Evolutionary conservation across 164 flowering plant species (phyloP).

Genomic region (Sedum album): DNA sequence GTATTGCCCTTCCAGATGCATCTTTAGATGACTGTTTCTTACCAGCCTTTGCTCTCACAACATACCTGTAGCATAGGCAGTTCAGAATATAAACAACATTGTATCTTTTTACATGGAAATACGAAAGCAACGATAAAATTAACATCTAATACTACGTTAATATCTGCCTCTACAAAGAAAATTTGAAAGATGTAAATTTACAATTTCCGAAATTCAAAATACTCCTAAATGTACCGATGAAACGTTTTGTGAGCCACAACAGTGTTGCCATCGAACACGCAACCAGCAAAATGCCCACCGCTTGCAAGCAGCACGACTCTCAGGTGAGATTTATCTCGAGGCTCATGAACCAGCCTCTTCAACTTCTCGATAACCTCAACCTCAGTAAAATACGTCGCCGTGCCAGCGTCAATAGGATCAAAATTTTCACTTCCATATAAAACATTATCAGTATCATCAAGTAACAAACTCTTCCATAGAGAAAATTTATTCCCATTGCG

Average conservation of each 20-base stretch:
- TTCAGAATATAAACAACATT: slow-evolving; percentile 6
- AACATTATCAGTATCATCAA: slow-evolving; percentile 46
- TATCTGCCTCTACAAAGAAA: too few relatives aligned
- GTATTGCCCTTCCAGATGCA: slow-evolving; percentile 65
- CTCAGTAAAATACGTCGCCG: slow-evolving; percentile 21
- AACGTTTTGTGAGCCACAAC: slow-evolving; percentile 91
- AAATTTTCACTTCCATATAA: slow-evolving; percentile 29
- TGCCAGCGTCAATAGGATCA: slow-evolving; percentile 12
- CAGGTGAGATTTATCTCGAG: slow-evolving; percentile 42
- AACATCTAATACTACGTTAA: background rate
- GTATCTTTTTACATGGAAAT: background rate
- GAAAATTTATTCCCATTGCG: slow-evolving; percentile 61
- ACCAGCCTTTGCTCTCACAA: slow-evolving; percentile 92
- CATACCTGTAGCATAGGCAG: slow-evolving; percentile 47
- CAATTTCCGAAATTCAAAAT: too few relatives aligned
- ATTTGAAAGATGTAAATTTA: too few relatives aligned
- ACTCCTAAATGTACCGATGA: slow-evolving; percentile 50
- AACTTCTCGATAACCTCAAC: slow-evolving; percentile 52
- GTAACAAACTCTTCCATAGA: slow-evolving; percentile 65
- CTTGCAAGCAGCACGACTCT: slow-evolving; percentile 78
- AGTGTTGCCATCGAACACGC: slow-evolving; percentile 80
- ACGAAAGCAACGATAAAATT: background rate
- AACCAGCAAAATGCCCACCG: slow-evolving; percentile 96
- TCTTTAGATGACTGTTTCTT: slow-evolving; percentile 89
- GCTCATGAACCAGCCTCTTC: slow-evolving; percentile 39